phyloP scores from a whole-genome alignment of 768 basidiomycete species.

The Auriscalpium orientale region DNA sequence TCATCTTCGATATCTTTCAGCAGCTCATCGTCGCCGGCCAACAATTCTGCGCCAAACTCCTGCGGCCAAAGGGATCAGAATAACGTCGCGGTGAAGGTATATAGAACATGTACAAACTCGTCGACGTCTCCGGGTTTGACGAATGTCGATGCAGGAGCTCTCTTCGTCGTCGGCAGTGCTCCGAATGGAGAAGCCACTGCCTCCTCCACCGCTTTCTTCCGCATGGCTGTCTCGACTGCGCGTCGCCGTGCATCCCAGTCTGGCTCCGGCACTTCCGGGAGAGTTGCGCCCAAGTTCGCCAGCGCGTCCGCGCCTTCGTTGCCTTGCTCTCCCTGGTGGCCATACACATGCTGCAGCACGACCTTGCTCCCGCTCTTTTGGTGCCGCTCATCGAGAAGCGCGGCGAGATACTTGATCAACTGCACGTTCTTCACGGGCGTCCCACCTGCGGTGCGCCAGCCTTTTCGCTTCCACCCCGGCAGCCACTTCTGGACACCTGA shows the following conservation, averaged over 20 bases:
- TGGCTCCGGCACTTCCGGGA: constrained; percentile 37
- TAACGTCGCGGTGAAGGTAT: no score
- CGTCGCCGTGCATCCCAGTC: constrained; percentile 42
- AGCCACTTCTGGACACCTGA: constrained; percentile 68
- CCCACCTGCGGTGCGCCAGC: constrained; percentile 41
- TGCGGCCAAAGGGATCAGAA: no score
- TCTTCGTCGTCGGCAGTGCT: no score
- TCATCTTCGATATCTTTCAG: no score
- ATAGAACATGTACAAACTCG: no score
- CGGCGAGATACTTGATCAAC: constrained; percentile 63
- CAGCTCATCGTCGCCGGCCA: no score
- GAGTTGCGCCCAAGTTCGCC: constrained; percentile 50
- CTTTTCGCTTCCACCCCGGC: constrained; percentile 51
- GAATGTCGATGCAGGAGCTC: no score
- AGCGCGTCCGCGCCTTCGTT: constrained; percentile 83
- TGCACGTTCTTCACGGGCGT: constrained; percentile 62
- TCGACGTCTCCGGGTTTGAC: no score
- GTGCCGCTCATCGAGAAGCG: constrained; percentile 47
- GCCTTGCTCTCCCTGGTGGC: constrained; percentile 68
- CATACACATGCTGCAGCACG: constrained; percentile 63
- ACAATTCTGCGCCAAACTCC: no score
- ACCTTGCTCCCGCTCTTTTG: constrained; percentile 45
- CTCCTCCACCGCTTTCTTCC: background rate
- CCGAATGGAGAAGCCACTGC: no score
- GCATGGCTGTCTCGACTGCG: background rate